Base-by-base conservation (phyloP, 208 protist genomes). In the Acanthamoeba healyi region DNA sequence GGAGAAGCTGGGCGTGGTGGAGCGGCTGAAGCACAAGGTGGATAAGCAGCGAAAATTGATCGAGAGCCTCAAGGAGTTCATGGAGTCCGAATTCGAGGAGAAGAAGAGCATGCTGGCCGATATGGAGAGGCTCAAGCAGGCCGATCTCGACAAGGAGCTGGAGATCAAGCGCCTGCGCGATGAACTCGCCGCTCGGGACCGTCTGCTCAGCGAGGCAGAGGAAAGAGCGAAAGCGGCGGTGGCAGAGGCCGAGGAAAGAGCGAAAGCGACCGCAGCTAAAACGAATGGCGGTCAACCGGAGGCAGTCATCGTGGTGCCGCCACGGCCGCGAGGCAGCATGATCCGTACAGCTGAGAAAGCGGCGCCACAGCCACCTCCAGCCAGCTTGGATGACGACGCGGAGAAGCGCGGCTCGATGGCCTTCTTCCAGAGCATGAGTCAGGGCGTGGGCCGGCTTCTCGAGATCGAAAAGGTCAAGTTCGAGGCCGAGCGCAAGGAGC, bases 31-130 rank as follows among this genome's bases (percentile, higher is more conserved):
- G 46, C 40, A 44, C n/a, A 34, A 32, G 42, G 44, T 86, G 26
- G 24, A 29, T 29, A 86, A 86, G 77, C 77, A 86, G 77, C 77
- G 29, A 5, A 86, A 58, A 29, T 15, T 86, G 46, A 86, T 86
- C 46, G 77, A 51, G 42, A 58, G 77, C 26, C 77, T 86, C 26
- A 86, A 86, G 46, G 46, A 34, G 2, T 86, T 86, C 77, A 86
- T 86, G 77, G 77, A 86, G 29, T 51, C 34, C 77, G 77, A 86
- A 24, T 86, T 86, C 77, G 77, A 86, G 77, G 77, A 86, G 77
- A 86, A 86, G 77, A 86, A 86, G 77, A 40, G 14, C 22, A 86
- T 86, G 77, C 77, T 86, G 26, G 7, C 77, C 46, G 77, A 86
- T n/a, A 86, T 86, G 44, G 77, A 86, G 77, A 54, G 22, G 46